These are phyloP conservation scores for Blastobotrys arbuscula DNA, from an alignment of 1,139 yeast species.

Conservation along the genomic window DNA sequence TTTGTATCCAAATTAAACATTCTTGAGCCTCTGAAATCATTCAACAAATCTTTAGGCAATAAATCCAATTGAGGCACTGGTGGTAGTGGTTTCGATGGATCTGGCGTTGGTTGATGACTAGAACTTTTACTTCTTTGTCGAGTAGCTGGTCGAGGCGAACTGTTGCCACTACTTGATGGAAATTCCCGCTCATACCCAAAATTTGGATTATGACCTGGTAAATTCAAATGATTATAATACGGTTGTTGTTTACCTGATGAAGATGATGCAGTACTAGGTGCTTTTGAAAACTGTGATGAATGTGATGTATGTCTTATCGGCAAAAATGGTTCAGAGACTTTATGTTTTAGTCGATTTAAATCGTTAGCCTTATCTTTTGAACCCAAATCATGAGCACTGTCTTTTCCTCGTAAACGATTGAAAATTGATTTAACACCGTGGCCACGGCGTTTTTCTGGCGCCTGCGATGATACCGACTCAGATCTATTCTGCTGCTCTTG, in stretches of 20 bases:
- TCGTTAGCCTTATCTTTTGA: not conserved
- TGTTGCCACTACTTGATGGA: not conserved
- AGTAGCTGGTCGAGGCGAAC: not conserved
- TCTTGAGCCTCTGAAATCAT: conserved; percentile 10
- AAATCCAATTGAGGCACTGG: conserved; percentile 7
- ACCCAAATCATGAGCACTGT: conserved; percentile 23
- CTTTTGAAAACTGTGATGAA: conserved; percentile 10
- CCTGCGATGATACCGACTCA: conserved; percentile 22
- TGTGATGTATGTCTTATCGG: conserved; percentile 13
- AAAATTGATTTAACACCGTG: conserved; percentile 21
- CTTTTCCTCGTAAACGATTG: conserved; percentile 25
- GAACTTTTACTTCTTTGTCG: conserved; percentile 11
- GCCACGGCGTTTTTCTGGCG: conserved; percentile 16
- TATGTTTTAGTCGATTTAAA: conserved; percentile 10
- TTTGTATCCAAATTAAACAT: conserved; percentile 40
- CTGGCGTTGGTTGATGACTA: conserved; percentile 5
- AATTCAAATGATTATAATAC: not conserved
- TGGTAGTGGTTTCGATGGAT: conserved; percentile 3
- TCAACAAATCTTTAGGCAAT: conserved; percentile 11
- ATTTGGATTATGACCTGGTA: conserved; percentile 9
- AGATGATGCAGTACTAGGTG: not conserved
- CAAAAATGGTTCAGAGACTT: conserved; percentile 14
- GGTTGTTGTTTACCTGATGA: not conserved
- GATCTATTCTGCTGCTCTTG: conserved; percentile 13
- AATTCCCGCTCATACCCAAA: conserved; percentile 3